A percentile compares a stretch with the other conserved stretches of the same genome.
Evolutionary conservation across 345 rosid species (phyloP).

Genomic region (Camelina sativa): DNA sequence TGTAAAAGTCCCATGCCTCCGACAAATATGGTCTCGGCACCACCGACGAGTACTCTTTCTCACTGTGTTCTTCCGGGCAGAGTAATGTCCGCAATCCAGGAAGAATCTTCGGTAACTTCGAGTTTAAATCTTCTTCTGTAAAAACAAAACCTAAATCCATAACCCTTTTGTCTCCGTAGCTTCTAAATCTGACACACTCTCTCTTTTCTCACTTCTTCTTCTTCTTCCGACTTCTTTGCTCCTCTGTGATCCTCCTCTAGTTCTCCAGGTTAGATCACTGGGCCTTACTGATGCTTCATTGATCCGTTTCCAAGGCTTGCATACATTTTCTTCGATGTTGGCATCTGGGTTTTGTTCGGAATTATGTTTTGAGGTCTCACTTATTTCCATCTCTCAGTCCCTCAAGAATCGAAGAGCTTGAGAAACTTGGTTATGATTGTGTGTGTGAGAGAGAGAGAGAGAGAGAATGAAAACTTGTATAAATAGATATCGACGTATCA

Average conservation of each 20-base stretch:
- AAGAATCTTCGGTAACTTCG: conserved; percentile 70
- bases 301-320: conserved; percentile 52
- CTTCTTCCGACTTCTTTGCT: conserved; percentile 15
- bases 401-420: conserved; percentile 42
- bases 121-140: conserved; percentile 70
- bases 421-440: background rate
- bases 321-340: conserved; percentile 32
- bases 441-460: background rate
- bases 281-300: conserved; percentile 26
- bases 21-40: conserved; percentile 78
- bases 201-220: conserved; percentile 48
- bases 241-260: conserved; percentile 15
- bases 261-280: conserved; percentile 3
- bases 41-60: conserved; percentile 9
- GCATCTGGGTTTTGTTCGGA: conserved; percentile 38
- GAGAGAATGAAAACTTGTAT: background rate
- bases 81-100: conserved; percentile 68
- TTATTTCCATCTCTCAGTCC: conserved; percentile 56
- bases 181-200: conserved; percentile 73
- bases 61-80: conserved; percentile 43
- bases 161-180: conserved; percentile 81
- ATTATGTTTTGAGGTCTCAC: conserved; percentile 37
- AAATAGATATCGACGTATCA: conserved; percentile 12
- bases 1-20: conserved; percentile 73
- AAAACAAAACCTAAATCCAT: conserved; percentile 92